Evolutionary conservation across 225 moss, liverwort and hornwort species (phyloP).

Genomic region (Asterella californica): DNA sequence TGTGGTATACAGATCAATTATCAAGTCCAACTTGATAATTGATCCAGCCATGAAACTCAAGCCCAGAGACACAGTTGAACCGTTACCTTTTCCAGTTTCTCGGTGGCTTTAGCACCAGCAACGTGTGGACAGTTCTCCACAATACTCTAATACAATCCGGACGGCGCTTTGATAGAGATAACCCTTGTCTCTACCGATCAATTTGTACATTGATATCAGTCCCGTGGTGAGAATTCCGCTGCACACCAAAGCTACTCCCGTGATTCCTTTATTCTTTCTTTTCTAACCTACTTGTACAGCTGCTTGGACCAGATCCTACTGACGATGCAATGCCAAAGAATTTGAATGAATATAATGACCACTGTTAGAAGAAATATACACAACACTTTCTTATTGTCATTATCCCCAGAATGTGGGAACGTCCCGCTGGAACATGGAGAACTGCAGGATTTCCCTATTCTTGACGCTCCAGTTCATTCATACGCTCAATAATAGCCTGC

Average conservation of each 20-base stretch:
- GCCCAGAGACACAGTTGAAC: neutral
- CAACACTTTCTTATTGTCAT: slow-evolving; percentile 24
- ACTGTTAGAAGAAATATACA: slow-evolving; percentile 36
- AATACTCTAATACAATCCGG: neutral
- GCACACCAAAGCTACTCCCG: slow-evolving; percentile 21
- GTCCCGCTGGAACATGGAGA: neutral
- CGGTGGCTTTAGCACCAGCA: neutral
- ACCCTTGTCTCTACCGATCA: slow-evolving; percentile 4
- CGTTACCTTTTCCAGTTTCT: neutral
- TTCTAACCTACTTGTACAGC: slow-evolving; percentile 26
- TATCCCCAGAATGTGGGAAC: slow-evolving; percentile 6
- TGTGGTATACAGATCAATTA: neutral
- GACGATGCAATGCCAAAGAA: slow-evolving; percentile 35
- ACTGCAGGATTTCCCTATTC: slow-evolving; percentile 1
- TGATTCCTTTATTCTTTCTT: slow-evolving; percentile 15
- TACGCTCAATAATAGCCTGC: slow-evolving; percentile 99
- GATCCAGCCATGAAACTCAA: neutral
- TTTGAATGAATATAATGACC: slow-evolving; percentile 27
- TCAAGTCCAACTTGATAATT: neutral
- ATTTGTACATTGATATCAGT: slow-evolving; percentile 15
- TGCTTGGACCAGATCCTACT: slow-evolving; percentile 28
- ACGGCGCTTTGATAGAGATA: slow-evolving; percentile 4
- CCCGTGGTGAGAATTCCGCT: neutral
- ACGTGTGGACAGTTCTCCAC: neutral
- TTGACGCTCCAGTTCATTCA: slow-evolving; percentile 78